A percentile compares a stretch with the other conserved stretches of the same genome.
Conservation (phyloP, 139 green algal genomes). For the Micractinium sp. region DNA sequence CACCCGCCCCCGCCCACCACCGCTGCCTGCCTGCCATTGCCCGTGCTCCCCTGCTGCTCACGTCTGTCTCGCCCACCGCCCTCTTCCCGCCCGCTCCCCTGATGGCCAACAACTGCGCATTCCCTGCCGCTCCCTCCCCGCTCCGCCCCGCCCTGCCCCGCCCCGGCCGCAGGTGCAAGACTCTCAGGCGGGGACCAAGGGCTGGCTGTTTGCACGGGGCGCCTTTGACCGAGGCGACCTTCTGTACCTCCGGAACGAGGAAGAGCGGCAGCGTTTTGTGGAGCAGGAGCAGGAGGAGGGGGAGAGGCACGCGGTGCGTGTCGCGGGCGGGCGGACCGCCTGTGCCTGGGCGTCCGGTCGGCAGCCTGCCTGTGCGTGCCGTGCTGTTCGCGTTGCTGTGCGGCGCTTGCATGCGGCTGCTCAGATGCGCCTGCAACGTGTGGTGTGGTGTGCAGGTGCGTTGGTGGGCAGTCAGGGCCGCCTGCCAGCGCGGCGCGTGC, state of each 20-base stretch:
- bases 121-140: background rate
- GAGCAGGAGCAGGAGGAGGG: constrained; percentile 56
- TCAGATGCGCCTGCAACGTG: no score
- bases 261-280: constrained; percentile 53
- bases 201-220: constrained; percentile 59
- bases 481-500: no score
- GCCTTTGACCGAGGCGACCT: constrained; percentile 71
- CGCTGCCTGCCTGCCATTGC: background rate
- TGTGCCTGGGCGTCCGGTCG: background rate
- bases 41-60: background rate
- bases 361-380: no score
- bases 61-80: background rate
- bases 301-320: constrained; percentile 34
- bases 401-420: no score
- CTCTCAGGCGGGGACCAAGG: constrained; percentile 48
- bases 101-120: background rate
- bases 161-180: constrained; percentile 60
- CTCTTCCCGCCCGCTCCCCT: no score
- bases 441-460: no score
- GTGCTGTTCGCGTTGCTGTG: no score
- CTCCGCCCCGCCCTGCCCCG: background rate
- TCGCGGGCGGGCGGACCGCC: no score
- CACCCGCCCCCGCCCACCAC: no score
- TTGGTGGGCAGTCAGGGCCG: no score
- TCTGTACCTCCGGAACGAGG: constrained; percentile 62